Evolutionary conservation across 192 early-diverging fungal genomes (phyloP), one percentile per base, ranked within the genome.

Genomic region (Martensiomyces pterosporus): DNA sequence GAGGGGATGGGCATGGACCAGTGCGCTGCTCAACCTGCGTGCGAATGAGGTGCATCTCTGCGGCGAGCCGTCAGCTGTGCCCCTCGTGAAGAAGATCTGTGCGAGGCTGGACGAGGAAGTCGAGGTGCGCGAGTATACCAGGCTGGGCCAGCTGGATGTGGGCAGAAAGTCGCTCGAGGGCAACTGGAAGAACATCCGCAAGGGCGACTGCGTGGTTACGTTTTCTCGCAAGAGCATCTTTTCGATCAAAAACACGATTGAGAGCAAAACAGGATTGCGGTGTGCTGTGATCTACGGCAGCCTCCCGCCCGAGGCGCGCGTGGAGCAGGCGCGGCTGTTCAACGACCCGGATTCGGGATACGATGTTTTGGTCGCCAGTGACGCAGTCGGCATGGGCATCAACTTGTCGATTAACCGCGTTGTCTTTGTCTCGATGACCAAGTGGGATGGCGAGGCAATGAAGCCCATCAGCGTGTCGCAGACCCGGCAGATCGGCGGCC

Each of bases 301-400:
- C 9, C 64, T 98, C 27, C 95, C 95, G n/a, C 95, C 95, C 38
- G 94, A 98, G 64, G 88, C 88, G 35, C 77, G 95, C 18, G 80
- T 87, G 0, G 65, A 84, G 45, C 95, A 98, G 75, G 93, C 95
- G 8, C 76, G 76, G 47, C 70, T 87, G 22, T 98, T 98, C 57
- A 98, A 98, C 59, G 88, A 91, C 46, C 85, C 84, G 1, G 45
- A 76, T 12, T 80, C 80, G 43, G 82, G 73, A 7, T 87, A 85
- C 47, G 81, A 91, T 46, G 85, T 96, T 4, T 66, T 98, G 16
- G 88, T 98, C 12, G 93, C 95, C 4, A 90, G 89, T 47, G 95
- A 98, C 74, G 95, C 95, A 1, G 82, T 98, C 39, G 95, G 95
- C 18, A 98, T 98, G 95, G 95, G 95, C 0, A 76, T 95, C 9